Percentiles rank a stretch among this genome's conserved stretches.
Conservation (phyloP, 108 stramenopile species). For the Cylindrotheca closterium region DNA sequence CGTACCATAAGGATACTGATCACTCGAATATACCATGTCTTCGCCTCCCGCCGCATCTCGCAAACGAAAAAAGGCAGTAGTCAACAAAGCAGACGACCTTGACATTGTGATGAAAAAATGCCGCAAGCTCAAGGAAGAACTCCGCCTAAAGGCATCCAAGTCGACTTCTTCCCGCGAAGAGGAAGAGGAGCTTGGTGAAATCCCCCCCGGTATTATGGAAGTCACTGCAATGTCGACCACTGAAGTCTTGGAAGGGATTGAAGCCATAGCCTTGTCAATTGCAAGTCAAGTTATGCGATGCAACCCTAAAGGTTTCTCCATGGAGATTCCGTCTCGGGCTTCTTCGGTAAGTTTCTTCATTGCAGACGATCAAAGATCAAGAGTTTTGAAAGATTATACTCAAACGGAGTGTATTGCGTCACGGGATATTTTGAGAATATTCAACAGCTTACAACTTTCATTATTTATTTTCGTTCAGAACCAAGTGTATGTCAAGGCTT, state of each 20-base stretch:
- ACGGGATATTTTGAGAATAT: no score
- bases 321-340: conserved; percentile 83
- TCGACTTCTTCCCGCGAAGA: conserved; percentile 1
- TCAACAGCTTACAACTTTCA: neutral
- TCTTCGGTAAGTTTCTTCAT: conserved; percentile 38
- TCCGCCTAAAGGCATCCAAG: conserved; percentile 31
- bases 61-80: no score
- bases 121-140: conserved; percentile 54
- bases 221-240: conserved; percentile 66
- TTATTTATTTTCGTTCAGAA: conserved; percentile 30
- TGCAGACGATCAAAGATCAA: no score
- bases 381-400: no score
- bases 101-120: conserved; percentile 70
- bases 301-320: conserved; percentile 68
- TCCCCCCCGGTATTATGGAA: conserved; percentile 61
- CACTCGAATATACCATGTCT: no score
- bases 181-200: conserved; percentile 14
- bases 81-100: conserved; percentile 60
- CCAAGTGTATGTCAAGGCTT: conserved; percentile 89
- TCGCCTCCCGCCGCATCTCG: no score
- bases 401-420: no score
- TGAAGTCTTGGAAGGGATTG: conserved; percentile 83
- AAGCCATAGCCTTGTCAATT: conserved; percentile 68
- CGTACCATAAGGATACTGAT: no score
- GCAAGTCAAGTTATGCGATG: conserved; percentile 65